Percentiles rank a stretch among this genome's conserved stretches.
Evolutionary conservation across 2,329 filamentous ascomycete species (phyloP).

Genomic region (Aureobasidium mangrovei): DNA sequence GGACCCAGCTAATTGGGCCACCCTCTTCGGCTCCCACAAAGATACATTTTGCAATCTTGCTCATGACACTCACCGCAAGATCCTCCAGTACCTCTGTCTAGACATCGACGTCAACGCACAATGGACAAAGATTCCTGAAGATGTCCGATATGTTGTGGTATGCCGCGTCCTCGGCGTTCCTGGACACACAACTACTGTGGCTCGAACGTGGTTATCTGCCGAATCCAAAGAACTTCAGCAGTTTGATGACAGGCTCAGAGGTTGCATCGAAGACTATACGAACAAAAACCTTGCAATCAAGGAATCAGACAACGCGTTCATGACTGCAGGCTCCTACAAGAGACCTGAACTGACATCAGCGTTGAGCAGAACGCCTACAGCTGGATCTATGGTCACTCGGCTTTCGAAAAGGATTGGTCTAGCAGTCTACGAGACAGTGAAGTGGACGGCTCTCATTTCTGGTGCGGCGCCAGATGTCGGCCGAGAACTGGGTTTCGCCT

Average conservation of each 20-base stretch:
- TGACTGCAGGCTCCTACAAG: background rate
- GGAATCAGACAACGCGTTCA: conserved; percentile 2
- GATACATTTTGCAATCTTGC: conserved; percentile 6
- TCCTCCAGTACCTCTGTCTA: conserved; percentile 13
- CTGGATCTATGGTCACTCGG: background rate
- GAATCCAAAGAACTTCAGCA: conserved; percentile 2
- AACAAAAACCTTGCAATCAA: background rate
- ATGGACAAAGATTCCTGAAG: conserved; percentile 14
- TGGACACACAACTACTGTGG: background rate
- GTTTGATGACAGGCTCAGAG: background rate
- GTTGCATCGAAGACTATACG: background rate
- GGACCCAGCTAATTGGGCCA: background rate
- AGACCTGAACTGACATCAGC: conserved; percentile 7
- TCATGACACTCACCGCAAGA: conserved; percentile 11
- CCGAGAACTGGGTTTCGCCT: conserved; percentile 15
- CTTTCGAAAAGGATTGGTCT: background rate
- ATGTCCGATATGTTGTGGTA: conserved; percentile 14
- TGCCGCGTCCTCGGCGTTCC: conserved; percentile 12
- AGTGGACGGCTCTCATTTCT: conserved; percentile 16
- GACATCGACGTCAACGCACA: conserved; percentile 14
- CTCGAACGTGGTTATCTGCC: conserved; percentile 12
- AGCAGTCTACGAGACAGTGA: conserved; percentile 8
- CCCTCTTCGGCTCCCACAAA: background rate
- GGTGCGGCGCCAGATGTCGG: conserved; percentile 14
- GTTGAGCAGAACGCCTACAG: background rate